Evolutionary conservation across 768 basidiomycete genomes (phyloP), one percentile per base, ranked within the genome.

Genomic region (Amanita muscaria): DNA sequence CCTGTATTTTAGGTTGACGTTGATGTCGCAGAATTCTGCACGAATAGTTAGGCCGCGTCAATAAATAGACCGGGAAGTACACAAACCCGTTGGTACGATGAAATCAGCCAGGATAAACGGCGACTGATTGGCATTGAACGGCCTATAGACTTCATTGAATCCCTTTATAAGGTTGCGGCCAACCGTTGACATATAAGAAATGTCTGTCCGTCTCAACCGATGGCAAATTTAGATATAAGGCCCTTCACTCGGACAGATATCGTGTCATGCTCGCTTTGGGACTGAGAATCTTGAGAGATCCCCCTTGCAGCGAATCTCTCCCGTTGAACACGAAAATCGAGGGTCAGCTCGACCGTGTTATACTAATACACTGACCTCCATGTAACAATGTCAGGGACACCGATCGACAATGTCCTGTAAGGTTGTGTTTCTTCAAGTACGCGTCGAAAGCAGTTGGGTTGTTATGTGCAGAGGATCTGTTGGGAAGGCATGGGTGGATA

Each of bases 61-160:
- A 19, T 16, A 36, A 5, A 30, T 2, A 14, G 5, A 29, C 23
- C 41, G 19, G 23, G 15, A 22, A 18, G 10, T 10, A 49, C 11
- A 62, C 79, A 5, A 47, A 90, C 90, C 72, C 4, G 82, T 81
- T 0, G 93, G 90, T 2, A 97, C 59, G 11, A 78, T 66, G 52
- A 97, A 82, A 59, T 97, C 81, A 0, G 89, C 85, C 5, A 97
- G 62, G 23, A 93, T 69, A 51, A 94, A 80, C 0, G 94, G 92
- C 0, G 76, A 67, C 52, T 96, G 92, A 18, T 64, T 70, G 1
- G 65, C 65, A 48, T 73, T 75, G 68, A 93, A 94, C 0, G 80
- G 74, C 42, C 83, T 80, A 61, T 96, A 99, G 2, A 90, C 79
- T 53, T 99, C 94, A 56, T 96, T 96, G 64, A 96, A 76, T 0